Base-by-base conservation (phyloP, 441 rosid species). In the Macaranga tanarius region DNA sequence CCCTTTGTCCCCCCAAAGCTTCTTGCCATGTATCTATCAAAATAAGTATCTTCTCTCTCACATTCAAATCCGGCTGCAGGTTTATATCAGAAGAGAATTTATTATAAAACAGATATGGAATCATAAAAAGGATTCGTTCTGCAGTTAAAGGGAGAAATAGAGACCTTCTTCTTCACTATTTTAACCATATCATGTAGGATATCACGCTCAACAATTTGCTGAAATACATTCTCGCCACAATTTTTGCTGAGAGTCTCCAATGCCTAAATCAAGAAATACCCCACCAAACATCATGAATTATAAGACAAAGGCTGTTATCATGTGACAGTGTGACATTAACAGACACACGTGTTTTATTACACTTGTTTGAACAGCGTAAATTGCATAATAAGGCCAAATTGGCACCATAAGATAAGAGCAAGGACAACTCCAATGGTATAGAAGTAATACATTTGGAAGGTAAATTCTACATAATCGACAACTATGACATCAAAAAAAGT, bases 1-100 rank as follows among this genome's bases (percentile, higher is more conserved):
- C 99, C 51, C 87, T 73, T 15, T 85, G 80, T 70, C 99, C 99
- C 56, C 93, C 97, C 67, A 93, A 83, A 80, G 98, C 97, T 83
- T 90, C 99, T 88, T 96, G 99, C 99, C 99, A 96, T 66, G 96
- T 79, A 72, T 93, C 98, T 67, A 93, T 89, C 82, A 96, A 81
- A 76, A 88, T 85, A 70, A 96, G 92, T 84, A 96, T 89, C 85
- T 87, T 93, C 80, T 96, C 99, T 77, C 94, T 85, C 40, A 96
- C 99, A 79, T 82, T 84, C 84, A 93, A 81, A 75, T 96, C 97
- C 44, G 99, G 97, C 98, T 96, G 91, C 86, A 79, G 28, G 70
- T 74, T 74, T 40, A 55, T 70, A 55, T 74, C 16, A 75, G 25
- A 61, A 71, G 54, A 82, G 65, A 47, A 62, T 50, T 54, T 65